These are phyloP conservation scores for Conoideocrella luteorostrata DNA, from an alignment of 2,329 filamentous ascomycete species.

Conservation along the genomic window DNA sequence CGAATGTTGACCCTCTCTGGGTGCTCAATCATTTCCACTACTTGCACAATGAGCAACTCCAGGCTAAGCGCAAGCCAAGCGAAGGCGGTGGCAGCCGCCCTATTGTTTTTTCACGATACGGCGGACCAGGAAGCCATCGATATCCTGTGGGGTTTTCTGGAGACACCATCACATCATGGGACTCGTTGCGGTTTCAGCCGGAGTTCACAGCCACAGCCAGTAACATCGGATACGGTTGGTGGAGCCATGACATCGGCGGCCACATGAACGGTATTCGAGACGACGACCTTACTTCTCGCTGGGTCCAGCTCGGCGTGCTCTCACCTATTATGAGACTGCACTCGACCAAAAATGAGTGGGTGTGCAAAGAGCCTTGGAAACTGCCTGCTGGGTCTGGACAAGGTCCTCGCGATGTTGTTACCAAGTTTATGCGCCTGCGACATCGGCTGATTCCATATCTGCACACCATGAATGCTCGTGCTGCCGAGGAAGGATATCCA, in stretches of 20 bases:
- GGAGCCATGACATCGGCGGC: conserved; percentile 63
- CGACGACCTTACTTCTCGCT: conserved; percentile 52
- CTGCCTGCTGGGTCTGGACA: conserved; percentile 29
- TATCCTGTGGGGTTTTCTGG: conserved; percentile 62
- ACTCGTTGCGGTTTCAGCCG: conserved; percentile 55
- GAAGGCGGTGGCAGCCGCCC: conserved; percentile 21
- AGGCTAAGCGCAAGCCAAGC: conserved; percentile 23
- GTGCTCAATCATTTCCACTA: conserved; percentile 60
- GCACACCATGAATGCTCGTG: conserved; percentile 48
- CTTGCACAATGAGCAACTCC: conserved; percentile 38
- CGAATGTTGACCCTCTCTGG: conserved; percentile 57
- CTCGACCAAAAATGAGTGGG: conserved; percentile 51
- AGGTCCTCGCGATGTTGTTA: conserved; percentile 40
- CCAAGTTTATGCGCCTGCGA: conserved; percentile 43
- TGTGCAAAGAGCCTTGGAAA: conserved; percentile 56
- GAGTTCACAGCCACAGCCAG: conserved; percentile 61
- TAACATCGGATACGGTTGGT: conserved; percentile 64
- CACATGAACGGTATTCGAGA: conserved; percentile 50
- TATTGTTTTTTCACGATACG: conserved; percentile 55
- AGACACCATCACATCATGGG: conserved; percentile 54
- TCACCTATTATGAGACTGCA: conserved; percentile 57
- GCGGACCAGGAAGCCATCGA: conserved; percentile 55
- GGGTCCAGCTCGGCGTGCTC: conserved; percentile 56
- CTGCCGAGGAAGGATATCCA: conserved; percentile 38
- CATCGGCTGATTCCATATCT: conserved; percentile 56